phyloP scores from a whole-genome alignment of 2,329 filamentous ascomycete genomes.

The Botrytis elliptica region DNA sequence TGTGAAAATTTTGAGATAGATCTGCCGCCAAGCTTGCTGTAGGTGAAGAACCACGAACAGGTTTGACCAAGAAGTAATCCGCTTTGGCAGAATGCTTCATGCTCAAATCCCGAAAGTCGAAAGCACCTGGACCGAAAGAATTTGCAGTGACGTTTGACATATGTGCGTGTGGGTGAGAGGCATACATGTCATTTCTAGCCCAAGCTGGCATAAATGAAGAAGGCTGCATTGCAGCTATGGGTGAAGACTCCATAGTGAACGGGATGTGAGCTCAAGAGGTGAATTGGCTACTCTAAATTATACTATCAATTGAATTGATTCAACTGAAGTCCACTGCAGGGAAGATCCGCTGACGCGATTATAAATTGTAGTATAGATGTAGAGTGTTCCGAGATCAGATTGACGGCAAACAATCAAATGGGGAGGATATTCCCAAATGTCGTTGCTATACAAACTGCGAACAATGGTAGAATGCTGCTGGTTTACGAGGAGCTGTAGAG shows the following conservation, averaged over 20 bases:
- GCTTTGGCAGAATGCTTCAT: constrained; percentile 65
- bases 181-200: constrained; percentile 55
- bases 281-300: constrained; percentile 15
- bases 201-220: constrained; percentile 62
- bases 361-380: constrained; percentile 7
- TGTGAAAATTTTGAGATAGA: constrained; percentile 93
- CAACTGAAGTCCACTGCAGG: neutral
- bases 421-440: constrained; percentile 13
- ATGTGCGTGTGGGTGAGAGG: constrained; percentile 47
- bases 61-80: constrained; percentile 82
- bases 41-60: constrained; percentile 81
- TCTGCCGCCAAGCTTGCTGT: constrained; percentile 89
- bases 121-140: constrained; percentile 60
- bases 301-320: constrained; percentile 19
- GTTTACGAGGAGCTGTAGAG: neutral
- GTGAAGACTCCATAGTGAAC: constrained; percentile 81
- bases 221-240: constrained; percentile 89
- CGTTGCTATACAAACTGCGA: constrained; percentile 19
- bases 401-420: constrained; percentile 16
- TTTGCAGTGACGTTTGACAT: constrained; percentile 49
- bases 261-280: neutral
- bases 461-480: constrained; percentile 5
- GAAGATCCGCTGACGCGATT: constrained; percentile 3
- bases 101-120: constrained; percentile 74
- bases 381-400: neutral